Evolutionary conservation across 1,139 yeast species (phyloP).

Genomic region (Arxiozyma slooffiae): DNA sequence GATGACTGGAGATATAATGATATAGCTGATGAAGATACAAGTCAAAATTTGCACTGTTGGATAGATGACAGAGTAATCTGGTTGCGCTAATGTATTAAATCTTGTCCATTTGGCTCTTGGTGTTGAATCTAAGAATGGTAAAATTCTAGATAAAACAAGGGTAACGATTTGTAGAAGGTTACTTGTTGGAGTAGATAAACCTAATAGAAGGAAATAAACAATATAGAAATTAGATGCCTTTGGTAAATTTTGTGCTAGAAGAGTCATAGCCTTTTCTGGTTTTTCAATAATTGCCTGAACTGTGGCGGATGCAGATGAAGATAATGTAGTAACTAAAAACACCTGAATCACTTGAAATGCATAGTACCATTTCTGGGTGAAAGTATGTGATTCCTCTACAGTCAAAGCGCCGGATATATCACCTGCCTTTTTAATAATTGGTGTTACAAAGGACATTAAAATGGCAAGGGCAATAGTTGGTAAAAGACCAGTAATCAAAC

Average conservation of each 20-base stretch:
- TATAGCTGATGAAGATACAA: constrained; percentile 61
- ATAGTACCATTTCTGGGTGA: constrained; percentile 77
- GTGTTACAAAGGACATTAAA: constrained; percentile 70
- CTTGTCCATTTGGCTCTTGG: constrained; percentile 58
- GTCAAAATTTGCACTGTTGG: constrained; percentile 66
- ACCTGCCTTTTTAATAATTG: constrained; percentile 64
- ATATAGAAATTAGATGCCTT: constrained; percentile 64
- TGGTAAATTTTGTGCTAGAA: constrained; percentile 54
- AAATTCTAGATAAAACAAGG: constrained; percentile 36
- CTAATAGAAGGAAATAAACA: constrained; percentile 56
- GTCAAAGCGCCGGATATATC: constrained; percentile 63
- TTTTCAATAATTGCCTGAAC: constrained; percentile 43
- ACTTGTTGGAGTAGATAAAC: constrained; percentile 59
- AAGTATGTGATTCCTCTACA: constrained; percentile 59
- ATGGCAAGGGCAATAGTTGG: constrained; percentile 61
- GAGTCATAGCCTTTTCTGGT: constrained; percentile 46
- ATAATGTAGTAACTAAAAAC: constrained; percentile 68
- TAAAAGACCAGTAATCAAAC: constrained; percentile 63
- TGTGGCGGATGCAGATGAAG: constrained; percentile 73
- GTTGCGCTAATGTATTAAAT: constrained; percentile 38
- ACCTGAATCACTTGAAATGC: constrained; percentile 85
- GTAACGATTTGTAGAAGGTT: constrained; percentile 46
- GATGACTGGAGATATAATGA: constrained; percentile 69
- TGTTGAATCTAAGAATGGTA: constrained; percentile 42
- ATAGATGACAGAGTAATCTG: constrained; percentile 67